phyloP scores from a whole-genome alignment of 1,284 basidiomycete species.

The Paramarasmius palmivorus region DNA sequence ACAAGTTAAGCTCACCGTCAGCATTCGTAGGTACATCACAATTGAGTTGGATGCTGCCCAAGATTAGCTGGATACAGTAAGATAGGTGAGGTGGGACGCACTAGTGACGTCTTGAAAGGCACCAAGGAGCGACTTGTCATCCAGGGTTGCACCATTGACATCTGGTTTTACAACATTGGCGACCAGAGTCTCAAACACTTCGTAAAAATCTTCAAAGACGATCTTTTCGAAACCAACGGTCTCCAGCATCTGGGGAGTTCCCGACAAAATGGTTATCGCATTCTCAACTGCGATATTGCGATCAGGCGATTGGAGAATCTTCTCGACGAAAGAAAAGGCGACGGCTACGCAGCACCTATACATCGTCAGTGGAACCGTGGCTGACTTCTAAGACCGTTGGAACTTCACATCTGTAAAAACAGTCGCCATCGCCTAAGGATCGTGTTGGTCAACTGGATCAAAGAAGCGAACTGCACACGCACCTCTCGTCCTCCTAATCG shows the following conservation, averaged over 20 bases:
- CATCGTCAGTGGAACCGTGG: conserved; percentile 23
- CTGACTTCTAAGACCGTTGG: conserved; percentile 1
- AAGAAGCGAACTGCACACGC: conserved; percentile 29
- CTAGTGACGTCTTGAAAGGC: conserved; percentile 59
- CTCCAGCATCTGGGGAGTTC: conserved; percentile 55
- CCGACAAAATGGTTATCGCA: conserved; percentile 54
- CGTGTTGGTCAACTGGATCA: conserved; percentile 1
- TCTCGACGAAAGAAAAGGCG: conserved; percentile 67
- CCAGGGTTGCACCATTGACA: conserved; percentile 35
- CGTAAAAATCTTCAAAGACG: conserved; percentile 61
- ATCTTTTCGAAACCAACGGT: conserved; percentile 67
- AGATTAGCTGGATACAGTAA: not conserved
- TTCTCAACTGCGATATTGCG: conserved; percentile 46
- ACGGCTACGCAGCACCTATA: conserved; percentile 50
- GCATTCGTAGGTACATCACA: conserved; percentile 73
- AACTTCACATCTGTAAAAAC: conserved; percentile 75
- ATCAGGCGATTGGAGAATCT: conserved; percentile 48
- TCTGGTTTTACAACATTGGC: conserved; percentile 42
- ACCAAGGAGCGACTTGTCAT: conserved; percentile 40
- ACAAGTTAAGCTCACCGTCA: conserved; percentile 48
- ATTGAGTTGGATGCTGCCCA: conserved; percentile 66
- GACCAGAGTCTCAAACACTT: conserved; percentile 45
- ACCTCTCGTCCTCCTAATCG: conserved; percentile 71
- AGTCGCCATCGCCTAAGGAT: conserved; percentile 71
- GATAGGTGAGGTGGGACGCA: conserved; percentile 25